Percentiles rank a stretch among this genome's conserved stretches.
Conservation (phyloP, 202 grass and related monocot species). For the Zizania palustris region DNA sequence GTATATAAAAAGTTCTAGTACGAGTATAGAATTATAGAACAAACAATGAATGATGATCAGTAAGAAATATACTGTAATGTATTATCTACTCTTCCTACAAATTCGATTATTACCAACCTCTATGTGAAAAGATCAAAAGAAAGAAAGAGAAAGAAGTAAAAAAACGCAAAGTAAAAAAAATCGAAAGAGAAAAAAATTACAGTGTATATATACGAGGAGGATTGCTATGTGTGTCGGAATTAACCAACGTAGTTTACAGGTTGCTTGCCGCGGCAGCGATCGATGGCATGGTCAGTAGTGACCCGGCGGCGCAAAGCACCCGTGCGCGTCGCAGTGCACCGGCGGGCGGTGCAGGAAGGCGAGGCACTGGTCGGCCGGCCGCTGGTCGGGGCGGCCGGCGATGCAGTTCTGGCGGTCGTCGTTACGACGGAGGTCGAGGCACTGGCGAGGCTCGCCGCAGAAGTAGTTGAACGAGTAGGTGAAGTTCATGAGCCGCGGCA, state of each 20-base stretch:
- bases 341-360: slow-evolving; percentile 84
- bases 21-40: neutral
- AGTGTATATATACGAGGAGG: slow-evolving; percentile 49
- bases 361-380: slow-evolving; percentile 66
- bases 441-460: slow-evolving; percentile 66
- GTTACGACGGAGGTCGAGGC: slow-evolving; percentile 45
- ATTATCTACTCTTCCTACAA: slow-evolving; percentile 49
- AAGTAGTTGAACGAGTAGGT: slow-evolving; percentile 96
- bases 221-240: slow-evolving; percentile 26
- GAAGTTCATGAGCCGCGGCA: slow-evolving; percentile 78
- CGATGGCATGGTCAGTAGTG: slow-evolving; percentile 41
- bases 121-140: slow-evolving; percentile 17
- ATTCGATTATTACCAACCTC: slow-evolving; percentile 47
- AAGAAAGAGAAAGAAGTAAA: neutral
- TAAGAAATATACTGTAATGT: slow-evolving; percentile 24
- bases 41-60: slow-evolving; percentile 28
- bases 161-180: neutral
- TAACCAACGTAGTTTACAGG: slow-evolving; percentile 39
- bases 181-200: slow-evolving; percentile 30
- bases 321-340: slow-evolving; percentile 61
- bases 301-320: slow-evolving; percentile 60
- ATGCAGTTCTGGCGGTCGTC: slow-evolving; percentile 90
- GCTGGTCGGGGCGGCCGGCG: slow-evolving; percentile 61
- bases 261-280: neutral
- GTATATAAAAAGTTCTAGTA: neutral